phyloP scores from a whole-genome alignment of 1,284 basidiomycete species.

The Calocybe gambosa region DNA sequence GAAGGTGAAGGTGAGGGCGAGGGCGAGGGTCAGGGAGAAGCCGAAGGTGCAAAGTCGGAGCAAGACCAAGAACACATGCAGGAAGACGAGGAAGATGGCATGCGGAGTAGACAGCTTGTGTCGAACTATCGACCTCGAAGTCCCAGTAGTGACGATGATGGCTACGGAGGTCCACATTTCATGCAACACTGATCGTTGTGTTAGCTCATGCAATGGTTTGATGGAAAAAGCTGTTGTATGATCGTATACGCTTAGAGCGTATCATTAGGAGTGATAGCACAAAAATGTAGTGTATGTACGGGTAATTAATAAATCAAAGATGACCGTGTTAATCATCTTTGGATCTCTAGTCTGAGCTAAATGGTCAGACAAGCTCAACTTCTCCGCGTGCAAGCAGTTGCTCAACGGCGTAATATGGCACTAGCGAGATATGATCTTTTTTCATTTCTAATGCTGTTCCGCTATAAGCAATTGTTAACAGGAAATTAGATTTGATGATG shows the following conservation, averaged over 20 bases:
- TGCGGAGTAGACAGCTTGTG: constrained; percentile 16
- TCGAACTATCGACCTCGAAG: constrained; percentile 22
- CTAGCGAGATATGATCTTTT: constrained; percentile 65
- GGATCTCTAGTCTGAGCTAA: background rate
- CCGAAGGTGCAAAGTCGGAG: constrained; percentile 11
- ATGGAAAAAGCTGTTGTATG: background rate
- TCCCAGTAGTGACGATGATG: constrained; percentile 26
- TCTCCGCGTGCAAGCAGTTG: constrained; percentile 62
- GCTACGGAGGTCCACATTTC: constrained; percentile 27
- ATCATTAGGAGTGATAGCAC: background rate
- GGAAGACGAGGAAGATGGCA: constrained; percentile 31
- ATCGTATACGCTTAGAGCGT: background rate
- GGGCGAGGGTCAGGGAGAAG: constrained; percentile 1
- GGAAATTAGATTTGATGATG: background rate
- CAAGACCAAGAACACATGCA: constrained; percentile 24
- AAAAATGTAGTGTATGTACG: background rate
- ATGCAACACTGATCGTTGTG: constrained; percentile 13
- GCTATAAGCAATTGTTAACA: constrained; percentile 29
- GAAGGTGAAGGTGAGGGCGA: constrained; percentile 17
- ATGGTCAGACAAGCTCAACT: constrained; percentile 59
- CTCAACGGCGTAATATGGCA: constrained; percentile 67
- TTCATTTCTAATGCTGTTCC: constrained; percentile 57
- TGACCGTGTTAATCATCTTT: constrained; percentile 2
- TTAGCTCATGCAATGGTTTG: background rate
- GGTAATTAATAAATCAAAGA: constrained; percentile 4